Evolutionary conservation across 2,329 filamentous ascomycete genomes (phyloP).

Genomic region (Botrytis byssoidea): DNA sequence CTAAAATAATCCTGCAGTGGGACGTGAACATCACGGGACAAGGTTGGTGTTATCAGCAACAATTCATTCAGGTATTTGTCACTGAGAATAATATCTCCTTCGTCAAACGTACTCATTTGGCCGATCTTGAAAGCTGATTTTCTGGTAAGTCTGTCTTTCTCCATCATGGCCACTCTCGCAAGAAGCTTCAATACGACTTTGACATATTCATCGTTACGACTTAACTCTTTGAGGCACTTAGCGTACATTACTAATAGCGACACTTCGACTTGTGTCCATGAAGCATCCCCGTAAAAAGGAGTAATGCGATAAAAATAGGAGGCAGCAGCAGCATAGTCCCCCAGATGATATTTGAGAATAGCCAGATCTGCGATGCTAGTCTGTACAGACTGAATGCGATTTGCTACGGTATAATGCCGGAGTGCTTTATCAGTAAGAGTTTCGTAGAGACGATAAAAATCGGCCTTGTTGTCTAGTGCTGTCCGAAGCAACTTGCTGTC

Average conservation of each 20-base stretch:
- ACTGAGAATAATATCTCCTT: slow-evolving; percentile 27
- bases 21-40: slow-evolving; percentile 63
- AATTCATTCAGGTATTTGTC: slow-evolving; percentile 38
- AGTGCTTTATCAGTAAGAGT: slow-evolving; percentile 81
- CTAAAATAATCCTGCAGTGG: slow-evolving; percentile 73
- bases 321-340: slow-evolving; percentile 71
- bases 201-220: slow-evolving; percentile 76
- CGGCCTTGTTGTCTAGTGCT: slow-evolving; percentile 59
- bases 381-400: slow-evolving; percentile 74
- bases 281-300: slow-evolving; percentile 72
- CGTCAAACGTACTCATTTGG: slow-evolving; percentile 18
- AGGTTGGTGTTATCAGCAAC: slow-evolving; percentile 33
- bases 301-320: slow-evolving; percentile 76
- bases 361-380: slow-evolving; percentile 81
- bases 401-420: slow-evolving; percentile 77
- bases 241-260: slow-evolving; percentile 85
- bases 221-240: slow-evolving; percentile 73
- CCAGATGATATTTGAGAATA: slow-evolving; percentile 73
- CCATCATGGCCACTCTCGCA: slow-evolving; percentile 60
- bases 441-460: slow-evolving; percentile 68
- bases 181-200: slow-evolving; percentile 72
- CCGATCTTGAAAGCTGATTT: slow-evolving; percentile 36
- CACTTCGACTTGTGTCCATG: slow-evolving; percentile 78
- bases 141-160: slow-evolving; percentile 49
- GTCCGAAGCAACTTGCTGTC: slow-evolving; percentile 57